Evolutionary conservation across 2,329 filamentous ascomycete species (phyloP).

Genomic region (Pezicula carpinea): DNA sequence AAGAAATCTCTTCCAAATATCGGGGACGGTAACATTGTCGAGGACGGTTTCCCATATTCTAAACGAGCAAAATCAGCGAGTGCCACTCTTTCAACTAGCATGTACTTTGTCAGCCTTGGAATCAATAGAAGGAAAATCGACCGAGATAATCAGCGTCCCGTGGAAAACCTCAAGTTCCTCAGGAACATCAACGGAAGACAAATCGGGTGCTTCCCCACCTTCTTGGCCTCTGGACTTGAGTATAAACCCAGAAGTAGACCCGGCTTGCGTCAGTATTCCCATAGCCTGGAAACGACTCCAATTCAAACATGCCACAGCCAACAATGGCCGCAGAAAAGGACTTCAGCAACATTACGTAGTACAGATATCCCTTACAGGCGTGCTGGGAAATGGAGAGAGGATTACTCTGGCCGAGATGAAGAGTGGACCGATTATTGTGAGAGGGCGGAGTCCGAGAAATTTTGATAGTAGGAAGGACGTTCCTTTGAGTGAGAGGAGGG

Average conservation of each 20-base stretch:
- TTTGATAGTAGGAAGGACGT: slow-evolving; percentile 89
- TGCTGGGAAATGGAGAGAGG: slow-evolving; percentile 59
- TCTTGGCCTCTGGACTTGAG: slow-evolving; percentile 50
- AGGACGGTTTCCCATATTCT: slow-evolving; percentile 63
- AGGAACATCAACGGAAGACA: slow-evolving; percentile 22
- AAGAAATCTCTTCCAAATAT: slow-evolving; percentile 91
- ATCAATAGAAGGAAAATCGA: slow-evolving; percentile 85
- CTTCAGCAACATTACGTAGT: slow-evolving; percentile 94
- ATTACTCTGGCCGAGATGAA: slow-evolving; percentile 77
- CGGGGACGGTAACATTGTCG: slow-evolving; percentile 79
- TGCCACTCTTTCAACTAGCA: slow-evolving; percentile 72
- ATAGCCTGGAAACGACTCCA: slow-evolving; percentile 92
- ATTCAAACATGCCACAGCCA: slow-evolving; percentile 93
- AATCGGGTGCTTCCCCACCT: slow-evolving; percentile 47
- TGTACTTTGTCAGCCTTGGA: slow-evolving; percentile 82
- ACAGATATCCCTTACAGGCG: slow-evolving; percentile 76
- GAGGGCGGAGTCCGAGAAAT: slow-evolving; percentile 86
- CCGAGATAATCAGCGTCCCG: slow-evolving; percentile 93
- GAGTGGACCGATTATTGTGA: slow-evolving; percentile 91
- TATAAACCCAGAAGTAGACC: slow-evolving; percentile 66
- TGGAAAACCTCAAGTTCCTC: slow-evolving; percentile 63
- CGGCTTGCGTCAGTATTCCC: slow-evolving; percentile 72
- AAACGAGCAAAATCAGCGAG: slow-evolving; percentile 73
- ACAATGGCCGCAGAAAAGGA: slow-evolving; percentile 91
- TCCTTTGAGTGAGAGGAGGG: slow-evolving; percentile 46